phyloP scores from a whole-genome alignment of 768 basidiomycete species.

The Serendipita sp. region DNA sequence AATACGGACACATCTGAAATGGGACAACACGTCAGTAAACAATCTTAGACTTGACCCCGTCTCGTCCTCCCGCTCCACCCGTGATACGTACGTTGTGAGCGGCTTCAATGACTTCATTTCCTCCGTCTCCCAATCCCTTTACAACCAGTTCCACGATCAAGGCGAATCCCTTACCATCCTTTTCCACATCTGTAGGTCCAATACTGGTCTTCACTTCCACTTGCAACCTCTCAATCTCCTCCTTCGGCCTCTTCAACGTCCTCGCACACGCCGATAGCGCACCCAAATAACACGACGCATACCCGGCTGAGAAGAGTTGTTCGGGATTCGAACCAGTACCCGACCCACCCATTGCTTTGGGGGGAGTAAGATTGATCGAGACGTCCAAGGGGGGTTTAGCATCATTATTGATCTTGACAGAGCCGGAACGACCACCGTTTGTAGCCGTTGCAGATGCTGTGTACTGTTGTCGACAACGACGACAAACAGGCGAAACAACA shows the following conservation, averaged over 20 bases:
- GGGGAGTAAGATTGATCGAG: not conserved
- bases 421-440: not conserved
- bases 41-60: not conserved
- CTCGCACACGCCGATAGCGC: not conserved
- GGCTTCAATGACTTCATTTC: not conserved
- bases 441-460: not conserved
- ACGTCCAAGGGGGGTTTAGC: not conserved
- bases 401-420: not conserved
- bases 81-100: not conserved
- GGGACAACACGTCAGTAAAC: not conserved
- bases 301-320: not conserved
- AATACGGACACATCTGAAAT: conserved; percentile 3
- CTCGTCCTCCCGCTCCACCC: no score
- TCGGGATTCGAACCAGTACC: not conserved
- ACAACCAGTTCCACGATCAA: not conserved
- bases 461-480: not conserved
- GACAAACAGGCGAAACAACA: no score
- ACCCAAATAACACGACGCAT: not conserved
- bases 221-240: not conserved
- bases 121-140: not conserved
- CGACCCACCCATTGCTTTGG: not conserved
- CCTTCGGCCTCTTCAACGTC: not conserved
- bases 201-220: conserved; percentile 6
- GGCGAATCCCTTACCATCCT: not conserved
- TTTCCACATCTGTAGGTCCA: not conserved